These are phyloP conservation scores for Linum lewisii DNA, from an alignment of 345 rosid species.

Conservation along the genomic window DNA sequence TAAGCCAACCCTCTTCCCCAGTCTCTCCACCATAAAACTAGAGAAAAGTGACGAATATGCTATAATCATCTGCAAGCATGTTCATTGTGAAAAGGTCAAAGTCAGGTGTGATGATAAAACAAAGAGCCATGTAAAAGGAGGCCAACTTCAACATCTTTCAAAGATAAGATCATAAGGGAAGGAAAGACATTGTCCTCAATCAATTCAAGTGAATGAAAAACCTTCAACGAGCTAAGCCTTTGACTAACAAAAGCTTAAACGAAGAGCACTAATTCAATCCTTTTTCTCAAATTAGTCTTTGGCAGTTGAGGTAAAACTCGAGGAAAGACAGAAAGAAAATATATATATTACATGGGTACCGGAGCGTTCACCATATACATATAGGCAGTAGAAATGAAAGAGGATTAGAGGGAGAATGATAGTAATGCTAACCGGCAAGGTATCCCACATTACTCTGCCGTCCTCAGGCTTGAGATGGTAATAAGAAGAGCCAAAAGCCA, in stretches of 20 bases:
- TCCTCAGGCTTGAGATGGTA: conserved; percentile 85
- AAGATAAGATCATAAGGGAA: no score
- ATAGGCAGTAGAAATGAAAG: background rate
- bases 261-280: background rate
- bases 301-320: no score
- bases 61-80: conserved; percentile 64
- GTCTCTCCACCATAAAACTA: conserved; percentile 76
- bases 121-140: no score
- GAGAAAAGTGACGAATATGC: conserved; percentile 80
- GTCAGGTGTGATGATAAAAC: no score
- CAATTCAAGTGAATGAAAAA: no score
- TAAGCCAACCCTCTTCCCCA: conserved; percentile 50
- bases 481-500: conserved; percentile 81
- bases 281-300: no score
- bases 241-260: no score
- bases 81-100: conserved; percentile 9
- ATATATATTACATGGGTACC: no score
- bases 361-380: no score
- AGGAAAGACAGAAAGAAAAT: conserved; percentile 2
- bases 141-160: no score
- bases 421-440: conserved; percentile 62
- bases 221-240: no score
- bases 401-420: conserved; percentile 9
- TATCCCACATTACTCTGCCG: conserved; percentile 56
- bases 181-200: no score